Evolutionary conservation across 129 eudicot species (phyloP), one percentile per base, ranked within the genome.

Genomic region (Glebionis coronaria): DNA sequence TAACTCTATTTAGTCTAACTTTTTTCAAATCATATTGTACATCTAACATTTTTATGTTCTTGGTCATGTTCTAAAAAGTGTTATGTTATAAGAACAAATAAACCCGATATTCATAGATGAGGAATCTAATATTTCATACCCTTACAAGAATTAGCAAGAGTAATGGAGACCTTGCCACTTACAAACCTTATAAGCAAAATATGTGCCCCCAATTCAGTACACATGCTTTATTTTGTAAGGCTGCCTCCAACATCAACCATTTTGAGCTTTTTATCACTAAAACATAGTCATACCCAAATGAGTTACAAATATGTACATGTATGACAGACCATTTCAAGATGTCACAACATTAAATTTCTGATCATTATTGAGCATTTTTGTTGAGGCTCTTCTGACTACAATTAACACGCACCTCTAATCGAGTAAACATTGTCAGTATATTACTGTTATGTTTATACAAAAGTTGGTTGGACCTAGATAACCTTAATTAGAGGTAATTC

Each of bases 221-320:
- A 88, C 84, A 89, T 46, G 56, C 86, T 57, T 62, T 86, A 97
- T 82, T 93, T 93, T 21, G 85, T 82, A 74, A 87, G 95, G 83
- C 89, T 93, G n/a, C 99, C 99, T 68, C 99, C 99, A 77, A 93
- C 99, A 47, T 93, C 97, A 59, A 93, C 90, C 19, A 97, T 97
- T 84, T 61, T 90, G 9, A 93, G 90, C 82, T 86, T 93, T 78
- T 75, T 82, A n/a, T n/a, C n/a, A n/a, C n/a, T n/a, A n/a, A n/a
- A n/a, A n/a, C n/a, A n/a, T n/a, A n/a, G n/a, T n/a, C n/a, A n/a
- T n/a, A n/a, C n/a, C n/a, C n/a, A n/a, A n/a, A n/a, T n/a, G n/a
- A n/a, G n/a, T n/a, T n/a, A n/a, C n/a, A n/a, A n/a, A n/a, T n/a
- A n/a, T n/a, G n/a, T n/a, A n/a, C n/a, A n/a, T n/a, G n/a, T n/a